Evolutionary conservation across 2,329 filamentous ascomycete genomes (phyloP), one percentile per base, ranked within the genome.

Genomic region (Penicillium brasilianum): DNA sequence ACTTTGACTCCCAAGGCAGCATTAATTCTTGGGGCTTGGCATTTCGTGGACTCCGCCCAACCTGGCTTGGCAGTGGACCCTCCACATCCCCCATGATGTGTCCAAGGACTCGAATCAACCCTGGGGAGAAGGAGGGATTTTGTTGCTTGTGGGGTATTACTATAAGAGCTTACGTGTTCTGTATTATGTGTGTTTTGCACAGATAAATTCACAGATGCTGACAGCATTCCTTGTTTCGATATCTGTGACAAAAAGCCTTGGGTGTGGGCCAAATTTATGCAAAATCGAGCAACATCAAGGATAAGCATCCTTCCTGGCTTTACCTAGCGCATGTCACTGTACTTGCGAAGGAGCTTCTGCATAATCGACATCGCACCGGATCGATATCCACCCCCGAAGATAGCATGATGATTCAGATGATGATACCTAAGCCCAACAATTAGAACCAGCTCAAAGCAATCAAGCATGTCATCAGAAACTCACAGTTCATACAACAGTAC

Each of bases 331-430:
- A 39, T 43, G 36, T 67, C 62, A 7, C 83, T 87, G 76, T 96
- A 96, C 72, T 92, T 96, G 44, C 80, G 80, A 30, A 91, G 79
- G 68, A 97, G 79, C 65, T 80, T 85, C 74, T 83, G 86, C 90
- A 96, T 95, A 57, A 96, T 95, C 4, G 84, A 84, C 76, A 94
- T 84, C 30, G 93, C 92, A 4, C 92, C 89, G 43, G 83, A 83
- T 41, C 87, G 86, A 74, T 97, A 97, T 0, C 89, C 85, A 0
- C 89, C 89, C 0, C 92, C 92, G 75, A 97, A 97, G 50, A 97
- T 83, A 1, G 90, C 88, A 80, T 88, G 89, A 69, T 97, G 94
- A 66, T 97, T 97, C 25, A 97, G 78, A 72, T 96, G 90, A 75
- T 97, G 94, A 75, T 97, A 94, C 64, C 89, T 92, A 25, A 37